Base-by-base conservation (phyloP, 2,329 filamentous ascomycete genomes). In the Fusarium paranaense region DNA sequence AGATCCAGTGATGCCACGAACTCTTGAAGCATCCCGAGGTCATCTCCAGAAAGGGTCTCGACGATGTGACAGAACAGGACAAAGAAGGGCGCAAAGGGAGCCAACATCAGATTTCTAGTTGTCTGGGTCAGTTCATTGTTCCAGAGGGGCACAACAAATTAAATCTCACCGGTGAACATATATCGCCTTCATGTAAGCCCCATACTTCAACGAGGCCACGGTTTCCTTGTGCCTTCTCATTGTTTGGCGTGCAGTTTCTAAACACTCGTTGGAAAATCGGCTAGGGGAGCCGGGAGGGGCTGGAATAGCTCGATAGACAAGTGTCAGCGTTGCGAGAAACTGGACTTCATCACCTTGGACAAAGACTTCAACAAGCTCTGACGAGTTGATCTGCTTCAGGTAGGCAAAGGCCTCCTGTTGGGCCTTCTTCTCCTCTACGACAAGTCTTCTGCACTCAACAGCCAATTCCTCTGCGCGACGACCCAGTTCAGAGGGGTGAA, bases 41-140 rank as follows among this genome's bases (percentile, higher is more conserved):
- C 90, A n/a, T 82, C 80, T 20, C 85, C 81, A 11, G 87, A 83
- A 2, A 82, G 86, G 0, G 87, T 87, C 75, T 91, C 88, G 45
- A 89, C 86, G 58, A 89, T 82, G 62, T 88, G 85, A 76, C 87
- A 89, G 79, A 91, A 90, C 20, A 90, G 81, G 22, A 90, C 87
- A 63, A 89, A 89, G 74, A 90, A 89, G 1, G 89, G 88, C 1
- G 88, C 86, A 75, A 91, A 90, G 0, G 88, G 89, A 2, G 87
- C 86, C 70, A 89, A 83, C 27, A 90, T 81, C 32, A 89, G 80
- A 13, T 85, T 86, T 87, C 87, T 88, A 47, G 4, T 7, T 20
- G 2, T 1, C 1, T 22, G 9, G 32, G 37, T 64, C 13, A 64
- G 62, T 11, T 37, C 14, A 8, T 37, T 18, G 10, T 33, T 33